phyloP scores from a whole-genome alignment of 805 yeast genomes.

The Wickerhamiella kurtzmanii region DNA sequence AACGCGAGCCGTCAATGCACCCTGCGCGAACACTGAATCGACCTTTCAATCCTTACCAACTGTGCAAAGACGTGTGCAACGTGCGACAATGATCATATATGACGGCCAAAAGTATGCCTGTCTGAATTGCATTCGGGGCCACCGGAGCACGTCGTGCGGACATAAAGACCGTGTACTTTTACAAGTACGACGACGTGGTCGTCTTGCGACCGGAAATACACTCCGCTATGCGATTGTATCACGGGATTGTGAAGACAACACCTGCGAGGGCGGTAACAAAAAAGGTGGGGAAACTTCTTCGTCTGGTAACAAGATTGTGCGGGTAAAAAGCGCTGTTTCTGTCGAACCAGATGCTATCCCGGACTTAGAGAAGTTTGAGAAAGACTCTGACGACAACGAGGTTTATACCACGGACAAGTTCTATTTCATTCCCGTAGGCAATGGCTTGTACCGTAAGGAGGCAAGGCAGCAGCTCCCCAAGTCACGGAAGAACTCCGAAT shows the following conservation, averaged over 20 bases:
- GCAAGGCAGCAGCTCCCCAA: constrained; percentile 4
- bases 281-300: neutral
- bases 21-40: too few relatives aligned
- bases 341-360: neutral
- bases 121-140: constrained; percentile 70
- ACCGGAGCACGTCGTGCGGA: constrained; percentile 72
- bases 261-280: neutral
- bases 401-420: constrained; percentile 16
- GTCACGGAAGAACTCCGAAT: neutral
- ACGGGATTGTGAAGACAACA: neutral
- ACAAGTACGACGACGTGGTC: constrained; percentile 79
- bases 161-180: constrained; percentile 71
- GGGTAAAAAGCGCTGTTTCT: neutral
- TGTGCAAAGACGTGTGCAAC: too few relatives aligned
- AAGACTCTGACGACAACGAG: constrained; percentile 13
- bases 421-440: constrained; percentile 25
- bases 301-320: neutral
- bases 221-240: neutral
- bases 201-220: constrained; percentile 23
- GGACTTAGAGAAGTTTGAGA: neutral
- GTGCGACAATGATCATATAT: constrained; percentile 15
- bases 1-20: too few relatives aligned
- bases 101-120: constrained; percentile 20
- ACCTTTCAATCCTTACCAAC: too few relatives aligned
- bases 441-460: constrained; percentile 23